Evolutionary conservation across 2,329 filamentous ascomycete species (phyloP).

Genomic region (Ampelomyces quisqualis): DNA sequence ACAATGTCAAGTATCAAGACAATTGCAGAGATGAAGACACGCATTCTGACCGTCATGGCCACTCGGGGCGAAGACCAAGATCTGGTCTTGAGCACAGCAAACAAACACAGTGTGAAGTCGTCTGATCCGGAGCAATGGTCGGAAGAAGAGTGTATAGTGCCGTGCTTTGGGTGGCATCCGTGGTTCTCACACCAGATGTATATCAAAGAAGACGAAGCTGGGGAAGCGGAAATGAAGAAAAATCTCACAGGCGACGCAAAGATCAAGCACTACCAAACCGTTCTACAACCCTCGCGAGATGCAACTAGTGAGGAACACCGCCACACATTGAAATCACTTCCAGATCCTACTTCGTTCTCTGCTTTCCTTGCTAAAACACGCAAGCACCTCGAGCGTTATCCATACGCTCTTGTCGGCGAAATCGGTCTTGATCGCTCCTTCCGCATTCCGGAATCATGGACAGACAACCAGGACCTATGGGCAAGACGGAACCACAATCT

Average conservation of each 20-base stretch:
- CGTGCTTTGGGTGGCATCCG: constrained; percentile 84
- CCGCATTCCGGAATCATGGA: constrained; percentile 65
- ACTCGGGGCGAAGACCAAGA: constrained; percentile 74
- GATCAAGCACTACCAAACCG: constrained; percentile 64
- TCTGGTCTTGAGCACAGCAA: constrained; percentile 65
- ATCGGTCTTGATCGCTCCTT: constrained; percentile 77
- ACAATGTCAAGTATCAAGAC: constrained; percentile 62
- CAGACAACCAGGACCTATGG: constrained; percentile 33
- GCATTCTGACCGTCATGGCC: constrained; percentile 71
- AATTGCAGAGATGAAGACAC: constrained; percentile 66
- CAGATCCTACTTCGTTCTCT: constrained; percentile 62
- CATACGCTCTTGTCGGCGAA: constrained; percentile 71
- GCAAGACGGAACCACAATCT: constrained; percentile 51
- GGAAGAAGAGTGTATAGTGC: constrained; percentile 55
- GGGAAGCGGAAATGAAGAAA: constrained; percentile 1
- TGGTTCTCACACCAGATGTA: constrained; percentile 82
- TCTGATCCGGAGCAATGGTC: constrained; percentile 27
- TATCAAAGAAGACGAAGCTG: constrained; percentile 41
- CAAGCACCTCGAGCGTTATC: constrained; percentile 57
- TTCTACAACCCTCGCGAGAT: constrained; percentile 56
- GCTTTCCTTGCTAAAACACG: constrained; percentile 59
- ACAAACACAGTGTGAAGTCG: constrained; percentile 53
- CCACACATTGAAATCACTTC: constrained; percentile 52
- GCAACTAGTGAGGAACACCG: constrained; percentile 43
- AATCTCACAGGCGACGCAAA: constrained; percentile 53